These are phyloP conservation scores for Trichoderma asperelloides DNA, from an alignment of 495 filamentous ascomycete species.

Conservation along the genomic window DNA sequence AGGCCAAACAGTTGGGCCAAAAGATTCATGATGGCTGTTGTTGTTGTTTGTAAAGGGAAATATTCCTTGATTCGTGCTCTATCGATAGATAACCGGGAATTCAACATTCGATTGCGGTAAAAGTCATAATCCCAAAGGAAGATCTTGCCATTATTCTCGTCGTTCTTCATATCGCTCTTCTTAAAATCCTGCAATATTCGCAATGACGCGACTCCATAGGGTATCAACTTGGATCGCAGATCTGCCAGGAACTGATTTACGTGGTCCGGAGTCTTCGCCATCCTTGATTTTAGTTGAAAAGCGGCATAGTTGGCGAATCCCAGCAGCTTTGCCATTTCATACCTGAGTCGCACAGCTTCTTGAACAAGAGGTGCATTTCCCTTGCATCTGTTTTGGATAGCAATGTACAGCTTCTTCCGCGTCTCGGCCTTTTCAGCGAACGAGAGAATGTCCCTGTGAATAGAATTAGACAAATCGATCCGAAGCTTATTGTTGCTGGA, in stretches of 20 bases:
- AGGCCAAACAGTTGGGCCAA: slow-evolving; percentile 65
- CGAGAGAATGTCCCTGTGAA: not conserved
- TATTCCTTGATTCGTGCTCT: slow-evolving; percentile 39
- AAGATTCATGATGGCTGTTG: slow-evolving; percentile 65
- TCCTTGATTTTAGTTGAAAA: not conserved
- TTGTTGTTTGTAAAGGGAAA: slow-evolving; percentile 62
- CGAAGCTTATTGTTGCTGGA: too few species aligned
- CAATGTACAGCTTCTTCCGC: not conserved
- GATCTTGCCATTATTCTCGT: not conserved
- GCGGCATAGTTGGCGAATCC: not conserved
- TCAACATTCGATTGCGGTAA: not conserved
- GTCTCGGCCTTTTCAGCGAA: not conserved
- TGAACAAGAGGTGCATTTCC: not conserved
- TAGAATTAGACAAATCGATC: too few species aligned
- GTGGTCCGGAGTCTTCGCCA: not conserved
- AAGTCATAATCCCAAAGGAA: not conserved
- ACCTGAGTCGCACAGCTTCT: not conserved
- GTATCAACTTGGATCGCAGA: not conserved
- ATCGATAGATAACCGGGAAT: too few species aligned
- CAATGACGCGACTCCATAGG: not conserved
- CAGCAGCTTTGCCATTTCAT: not conserved
- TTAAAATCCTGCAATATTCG: not conserved
- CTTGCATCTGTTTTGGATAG: not conserved
- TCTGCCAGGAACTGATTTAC: not conserved
- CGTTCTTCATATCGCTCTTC: not conserved